These are phyloP conservation scores for Nicotiana attenuata DNA, from an alignment of 257 asterid species.

Conservation along the genomic window DNA sequence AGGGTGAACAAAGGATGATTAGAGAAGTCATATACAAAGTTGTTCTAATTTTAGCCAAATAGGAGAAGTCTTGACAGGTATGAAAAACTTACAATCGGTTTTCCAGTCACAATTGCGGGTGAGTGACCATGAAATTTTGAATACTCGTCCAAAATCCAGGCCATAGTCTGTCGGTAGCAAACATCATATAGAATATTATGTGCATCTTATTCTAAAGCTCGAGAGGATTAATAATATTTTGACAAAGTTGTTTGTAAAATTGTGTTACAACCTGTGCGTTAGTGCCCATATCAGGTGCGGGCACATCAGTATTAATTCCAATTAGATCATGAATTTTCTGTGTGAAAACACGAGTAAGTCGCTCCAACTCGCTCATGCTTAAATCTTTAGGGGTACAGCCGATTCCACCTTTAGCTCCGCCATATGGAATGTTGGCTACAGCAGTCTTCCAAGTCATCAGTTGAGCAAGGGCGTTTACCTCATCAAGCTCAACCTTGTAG, in stretches of 20 bases:
- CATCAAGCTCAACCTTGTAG: conserved; percentile 84
- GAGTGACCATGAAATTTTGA: conserved; percentile 94
- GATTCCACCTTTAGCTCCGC: conserved; percentile 98
- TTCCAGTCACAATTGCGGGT: conserved; percentile 94
- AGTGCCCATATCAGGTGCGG: conserved; percentile 99
- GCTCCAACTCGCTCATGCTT: conserved; percentile 72
- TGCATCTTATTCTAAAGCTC: neutral
- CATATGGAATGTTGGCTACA: conserved; percentile 86
- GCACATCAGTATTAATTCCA: conserved; percentile 85
- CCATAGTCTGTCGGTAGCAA: conserved; percentile 77
- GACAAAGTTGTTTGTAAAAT: neutral
- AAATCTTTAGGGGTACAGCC: conserved; percentile 83
- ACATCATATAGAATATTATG: neutral
- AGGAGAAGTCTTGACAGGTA: neutral
- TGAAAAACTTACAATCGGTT: conserved; percentile 64
- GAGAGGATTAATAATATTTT: neutral
- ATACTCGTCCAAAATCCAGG: conserved; percentile 97
- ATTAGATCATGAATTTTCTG: conserved; percentile 94
- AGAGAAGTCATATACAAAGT: neutral
- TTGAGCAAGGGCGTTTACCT: conserved; percentile 97
- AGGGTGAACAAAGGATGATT: conserved; percentile 9
- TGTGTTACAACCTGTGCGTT: conserved; percentile 66
- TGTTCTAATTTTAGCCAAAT: neutral
- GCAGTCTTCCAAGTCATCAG: conserved; percentile 99
- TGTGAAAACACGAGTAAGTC: conserved; percentile 94